Base-by-base conservation (phyloP, 129 eudicot species). In the Solidago caesia region DNA sequence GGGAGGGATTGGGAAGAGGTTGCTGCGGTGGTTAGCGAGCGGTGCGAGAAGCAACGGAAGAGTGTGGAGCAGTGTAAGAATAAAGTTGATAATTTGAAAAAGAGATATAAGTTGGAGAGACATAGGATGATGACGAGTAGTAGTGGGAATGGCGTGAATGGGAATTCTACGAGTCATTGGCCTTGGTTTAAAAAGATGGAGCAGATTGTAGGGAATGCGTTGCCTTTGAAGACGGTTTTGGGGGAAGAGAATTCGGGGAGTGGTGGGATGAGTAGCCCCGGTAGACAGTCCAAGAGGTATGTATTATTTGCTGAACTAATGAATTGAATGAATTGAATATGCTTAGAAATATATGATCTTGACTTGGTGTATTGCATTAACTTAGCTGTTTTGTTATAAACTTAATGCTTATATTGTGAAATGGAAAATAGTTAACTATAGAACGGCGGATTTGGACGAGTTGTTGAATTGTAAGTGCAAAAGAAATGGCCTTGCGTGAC, bases 1-100 rank as follows among this genome's bases (percentile, higher is more conserved):
- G 99, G 99, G 10, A 81, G 97, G 46, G 99, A 94, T 67, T 94
- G 99, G 99, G 99, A 94, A 79, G 99, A 90, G 73, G 99, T 94
- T 77, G 89, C 97, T 57, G 85, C 70, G 9, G 73, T 77, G 14
- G 97, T 94, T 39, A 88, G 91, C 46, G 97, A 94, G 79, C 68
- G 99, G 56, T 85, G 93, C 44, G 99, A 88, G 75, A 94, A 88
- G 71, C 93, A 86, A 58, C 15, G 70, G 25, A 94, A 94, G 87
- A 91, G 85, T 51, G 96, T 91, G 41, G 98, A 94, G 79, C 99
- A 94, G 88, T 95, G 99, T 72, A 95, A 95, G 78, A 95, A 91
- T 58, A 95, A 95, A 80, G 99, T 95, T 72, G 99, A 95, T 81
- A 95, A 95, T 81, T 78, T 95, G 92, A 95, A 95, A 85, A 95